Evolutionary conservation across 2,329 filamentous ascomycete species (phyloP).

Genomic region (Gaeumannomyces tritici): DNA sequence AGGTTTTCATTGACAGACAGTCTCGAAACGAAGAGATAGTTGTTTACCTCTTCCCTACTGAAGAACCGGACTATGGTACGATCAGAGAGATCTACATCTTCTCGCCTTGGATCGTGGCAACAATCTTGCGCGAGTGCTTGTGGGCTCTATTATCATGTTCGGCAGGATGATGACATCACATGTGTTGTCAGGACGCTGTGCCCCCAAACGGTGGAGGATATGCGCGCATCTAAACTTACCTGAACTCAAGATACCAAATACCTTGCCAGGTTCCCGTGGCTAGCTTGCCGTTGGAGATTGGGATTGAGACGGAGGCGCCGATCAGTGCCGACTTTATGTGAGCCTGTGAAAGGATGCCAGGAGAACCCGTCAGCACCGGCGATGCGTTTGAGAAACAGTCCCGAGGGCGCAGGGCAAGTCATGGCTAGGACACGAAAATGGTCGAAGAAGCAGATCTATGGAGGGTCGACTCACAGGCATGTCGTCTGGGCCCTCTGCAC

Average conservation of each 20-base stretch:
- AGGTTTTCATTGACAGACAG: slow-evolving; percentile 14
- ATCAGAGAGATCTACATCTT: slow-evolving; percentile 25
- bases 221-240: slow-evolving; percentile 21
- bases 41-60: not conserved
- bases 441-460: not conserved
- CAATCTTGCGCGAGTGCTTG: slow-evolving; percentile 70
- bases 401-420: slow-evolving; percentile 16
- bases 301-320: slow-evolving; percentile 82
- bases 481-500: slow-evolving; percentile 78
- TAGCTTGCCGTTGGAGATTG: slow-evolving; percentile 77
- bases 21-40: not conserved
- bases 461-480: slow-evolving; percentile 59
- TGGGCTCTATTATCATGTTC: slow-evolving; percentile 22
- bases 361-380: not conserved
- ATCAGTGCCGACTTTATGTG: slow-evolving; percentile 89
- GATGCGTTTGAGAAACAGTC: not conserved
- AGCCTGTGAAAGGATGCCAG: slow-evolving; percentile 39
- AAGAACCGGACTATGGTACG: not conserved
- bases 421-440: not conserved
- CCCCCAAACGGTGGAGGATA: not conserved
- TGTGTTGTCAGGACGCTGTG: not conserved
- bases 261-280: slow-evolving; percentile 69
- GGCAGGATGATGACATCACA: not conserved
- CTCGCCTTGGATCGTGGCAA: slow-evolving; percentile 93
- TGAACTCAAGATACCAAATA: slow-evolving; percentile 92